Evolutionary conservation across 306 rosid species (phyloP).

Genomic region (Purshia tridentata): DNA sequence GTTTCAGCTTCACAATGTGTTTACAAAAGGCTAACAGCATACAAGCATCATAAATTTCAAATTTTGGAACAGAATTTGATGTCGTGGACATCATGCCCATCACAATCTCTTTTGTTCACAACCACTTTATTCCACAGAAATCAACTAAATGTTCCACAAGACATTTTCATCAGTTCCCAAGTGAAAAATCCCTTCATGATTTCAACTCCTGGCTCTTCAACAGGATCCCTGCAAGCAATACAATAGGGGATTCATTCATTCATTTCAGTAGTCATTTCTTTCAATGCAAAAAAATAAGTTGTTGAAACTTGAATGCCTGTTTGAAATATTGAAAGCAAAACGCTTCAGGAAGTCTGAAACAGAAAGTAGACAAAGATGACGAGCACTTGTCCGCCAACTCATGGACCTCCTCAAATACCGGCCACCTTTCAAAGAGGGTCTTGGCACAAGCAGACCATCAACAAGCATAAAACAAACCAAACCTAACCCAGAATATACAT

Average conservation of each 20-base stretch:
- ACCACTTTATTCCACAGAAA: constrained; percentile 35
- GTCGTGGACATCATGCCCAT: constrained; percentile 10
- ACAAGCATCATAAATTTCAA: constrained; percentile 8
- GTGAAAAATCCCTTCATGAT: constrained; percentile 5
- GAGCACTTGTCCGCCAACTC: not conserved
- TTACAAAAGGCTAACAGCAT: not conserved
- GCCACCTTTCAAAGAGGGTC: not conserved
- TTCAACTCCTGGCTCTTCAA: not conserved
- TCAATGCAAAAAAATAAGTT: not conserved
- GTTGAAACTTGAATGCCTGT: not conserved
- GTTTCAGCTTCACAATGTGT: not conserved
- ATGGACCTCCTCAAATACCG: not conserved
- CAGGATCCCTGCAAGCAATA: constrained; percentile 14
- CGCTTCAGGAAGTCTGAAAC: not conserved
- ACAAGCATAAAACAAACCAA: not conserved
- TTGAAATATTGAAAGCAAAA: not conserved
- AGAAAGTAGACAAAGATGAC: not conserved
- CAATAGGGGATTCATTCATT: not conserved
- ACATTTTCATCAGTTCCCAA: constrained; percentile 6
- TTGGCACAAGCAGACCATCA: not conserved
- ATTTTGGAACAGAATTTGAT: not conserved
- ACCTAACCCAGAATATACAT: not conserved
- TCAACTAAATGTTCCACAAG: constrained; percentile 3
- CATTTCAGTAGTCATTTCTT: not conserved
- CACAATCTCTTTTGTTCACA: constrained; percentile 18